phyloP scores from a whole-genome alignment of 2,329 filamentous ascomycete species.

The Hymenoscyphus linearis region DNA sequence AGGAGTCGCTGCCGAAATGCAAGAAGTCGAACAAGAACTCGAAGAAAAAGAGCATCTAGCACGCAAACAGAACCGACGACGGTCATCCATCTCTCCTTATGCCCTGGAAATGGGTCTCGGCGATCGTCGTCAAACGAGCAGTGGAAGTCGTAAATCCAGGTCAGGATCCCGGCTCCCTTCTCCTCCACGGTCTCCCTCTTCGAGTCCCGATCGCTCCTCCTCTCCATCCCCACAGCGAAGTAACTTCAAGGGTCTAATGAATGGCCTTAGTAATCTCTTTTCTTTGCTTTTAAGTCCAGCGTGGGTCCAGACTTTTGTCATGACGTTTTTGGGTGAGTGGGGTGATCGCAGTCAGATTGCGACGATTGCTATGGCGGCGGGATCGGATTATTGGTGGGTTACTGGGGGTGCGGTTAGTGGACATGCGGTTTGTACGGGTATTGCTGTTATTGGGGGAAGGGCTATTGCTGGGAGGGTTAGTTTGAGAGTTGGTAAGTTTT shows the following conservation, averaged over 20 bases:
- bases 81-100: conserved; percentile 68
- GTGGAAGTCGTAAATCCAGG: conserved; percentile 62
- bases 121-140: conserved; percentile 29
- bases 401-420: conserved; percentile 82
- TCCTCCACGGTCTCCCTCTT: conserved; percentile 72
- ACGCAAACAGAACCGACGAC: conserved; percentile 58
- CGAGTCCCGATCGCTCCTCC: conserved; percentile 56
- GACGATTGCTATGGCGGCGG: conserved; percentile 97
- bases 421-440: conserved; percentile 83
- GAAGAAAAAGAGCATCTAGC: conserved; percentile 85
- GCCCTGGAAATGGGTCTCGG: conserved; percentile 74
- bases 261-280: conserved; percentile 78
- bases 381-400: conserved; percentile 99
- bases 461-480: conserved; percentile 92
- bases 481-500: conserved; percentile 82
- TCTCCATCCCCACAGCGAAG: conserved; percentile 34
- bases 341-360: conserved; percentile 96
- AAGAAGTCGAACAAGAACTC: conserved; percentile 89
- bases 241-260: conserved; percentile 40
- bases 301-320: conserved; percentile 98
- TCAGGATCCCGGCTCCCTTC: conserved; percentile 74
- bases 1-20: conserved; percentile 94
- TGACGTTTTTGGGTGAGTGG: conserved; percentile 99
- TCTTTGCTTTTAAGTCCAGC: conserved; percentile 87
- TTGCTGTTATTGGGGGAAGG: conserved; percentile 85